phyloP scores from a whole-genome alignment of 768 basidiomycete species.

The Epithele typhae region DNA sequence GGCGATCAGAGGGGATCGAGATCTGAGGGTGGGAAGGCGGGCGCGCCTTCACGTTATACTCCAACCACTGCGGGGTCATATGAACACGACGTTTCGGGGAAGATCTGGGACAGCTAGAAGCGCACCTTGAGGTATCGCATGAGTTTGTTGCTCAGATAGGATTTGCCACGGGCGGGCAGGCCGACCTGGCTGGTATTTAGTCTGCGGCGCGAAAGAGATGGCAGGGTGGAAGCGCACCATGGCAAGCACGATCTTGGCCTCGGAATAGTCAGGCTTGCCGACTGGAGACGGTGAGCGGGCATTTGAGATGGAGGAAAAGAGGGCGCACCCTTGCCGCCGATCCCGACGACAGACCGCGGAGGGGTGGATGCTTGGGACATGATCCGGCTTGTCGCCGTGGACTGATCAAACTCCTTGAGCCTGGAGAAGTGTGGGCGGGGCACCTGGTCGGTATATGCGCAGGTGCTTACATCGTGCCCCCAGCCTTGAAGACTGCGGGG shows the following conservation, averaged over 20 bases:
- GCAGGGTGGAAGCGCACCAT: slow-evolving; percentile 52
- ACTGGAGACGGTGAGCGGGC: slow-evolving; percentile 40
- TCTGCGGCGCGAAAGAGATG: too few relatives aligned
- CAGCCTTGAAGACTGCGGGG: slow-evolving; percentile 66
- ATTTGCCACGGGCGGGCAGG: slow-evolving; percentile 96
- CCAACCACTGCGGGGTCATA: slow-evolving; percentile 72
- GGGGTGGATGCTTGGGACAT: slow-evolving; percentile 75
- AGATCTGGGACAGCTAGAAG: neutral
- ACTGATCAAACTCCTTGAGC: slow-evolving; percentile 78
- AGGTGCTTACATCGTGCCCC: slow-evolving; percentile 57
- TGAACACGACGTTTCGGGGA: neutral
- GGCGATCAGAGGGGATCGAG: neutral
- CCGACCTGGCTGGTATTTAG: slow-evolving; percentile 87
- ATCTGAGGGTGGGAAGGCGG: neutral
- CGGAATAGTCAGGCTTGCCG: slow-evolving; percentile 96
- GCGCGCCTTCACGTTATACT: slow-evolving; percentile 90
- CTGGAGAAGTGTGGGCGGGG: slow-evolving; percentile 30
- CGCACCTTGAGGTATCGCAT: slow-evolving; percentile 89
- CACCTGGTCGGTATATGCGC: neutral
- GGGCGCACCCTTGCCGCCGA: slow-evolving; percentile 75
- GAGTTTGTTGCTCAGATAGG: slow-evolving; percentile 96
- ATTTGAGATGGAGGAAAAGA: neutral
- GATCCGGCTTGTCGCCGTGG: slow-evolving; percentile 62
- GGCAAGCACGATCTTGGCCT: slow-evolving; percentile 96
- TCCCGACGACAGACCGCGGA: slow-evolving; percentile 80